phyloP scores from a whole-genome alignment of 306 rosid species.

The Vachellia collinsii region DNA sequence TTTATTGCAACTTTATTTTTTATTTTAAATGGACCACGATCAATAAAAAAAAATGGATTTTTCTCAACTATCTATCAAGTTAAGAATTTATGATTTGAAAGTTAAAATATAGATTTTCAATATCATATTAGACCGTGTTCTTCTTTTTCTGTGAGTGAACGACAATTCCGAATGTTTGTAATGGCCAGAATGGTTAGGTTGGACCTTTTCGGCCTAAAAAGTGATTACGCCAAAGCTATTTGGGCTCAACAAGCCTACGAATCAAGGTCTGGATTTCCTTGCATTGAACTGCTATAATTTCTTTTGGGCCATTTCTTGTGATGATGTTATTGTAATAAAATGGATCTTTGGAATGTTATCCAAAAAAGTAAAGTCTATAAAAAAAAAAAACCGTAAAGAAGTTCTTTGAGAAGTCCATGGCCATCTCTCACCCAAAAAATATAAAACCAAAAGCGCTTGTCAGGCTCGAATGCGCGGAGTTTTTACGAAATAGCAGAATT shows the following conservation, averaged over 20 bases:
- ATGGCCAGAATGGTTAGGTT: not conserved
- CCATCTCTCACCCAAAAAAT: too few relatives aligned
- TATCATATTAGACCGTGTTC: not conserved
- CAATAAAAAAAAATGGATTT: not conserved
- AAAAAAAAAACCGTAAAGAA: too few relatives aligned
- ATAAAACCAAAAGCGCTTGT: too few relatives aligned
- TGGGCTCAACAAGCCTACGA: not conserved
- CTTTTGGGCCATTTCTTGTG: not conserved
- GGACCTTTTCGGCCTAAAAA: too few relatives aligned
- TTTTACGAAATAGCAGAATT: slow-evolving; percentile 7
- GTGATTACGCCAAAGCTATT: not conserved
- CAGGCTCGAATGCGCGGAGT: not conserved
- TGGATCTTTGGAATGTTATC: too few relatives aligned
- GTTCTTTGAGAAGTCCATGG: too few relatives aligned
- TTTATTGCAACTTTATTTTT: too few relatives aligned
- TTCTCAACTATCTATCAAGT: not conserved
- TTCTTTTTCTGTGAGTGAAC: too few relatives aligned
- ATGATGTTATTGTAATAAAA: not conserved
- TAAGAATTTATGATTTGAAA: too few relatives aligned
- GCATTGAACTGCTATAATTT: not conserved
- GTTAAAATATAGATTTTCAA: not conserved
- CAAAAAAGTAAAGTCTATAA: too few relatives aligned
- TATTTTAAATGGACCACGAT: too few relatives aligned
- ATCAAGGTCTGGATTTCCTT: not conserved
- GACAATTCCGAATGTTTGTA: not conserved